Percentiles rank a stretch among this genome's conserved stretches.
Evolutionary conservation across 2,329 filamentous ascomycete species (phyloP).

Genomic region (Fusarium humuli): DNA sequence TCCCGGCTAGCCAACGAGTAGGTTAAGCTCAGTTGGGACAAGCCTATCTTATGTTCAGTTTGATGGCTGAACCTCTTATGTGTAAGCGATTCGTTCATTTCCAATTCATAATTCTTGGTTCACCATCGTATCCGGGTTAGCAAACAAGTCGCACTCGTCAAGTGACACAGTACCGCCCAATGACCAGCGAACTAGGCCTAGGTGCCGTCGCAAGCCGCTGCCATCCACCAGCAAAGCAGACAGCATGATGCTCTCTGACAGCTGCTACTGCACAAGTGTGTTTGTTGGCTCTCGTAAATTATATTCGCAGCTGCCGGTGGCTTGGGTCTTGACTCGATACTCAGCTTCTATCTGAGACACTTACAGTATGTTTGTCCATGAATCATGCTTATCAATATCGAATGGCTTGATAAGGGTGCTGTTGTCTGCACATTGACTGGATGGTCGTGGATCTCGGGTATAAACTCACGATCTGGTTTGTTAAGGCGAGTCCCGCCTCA

Average conservation of each 20-base stretch:
- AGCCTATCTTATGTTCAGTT: not conserved
- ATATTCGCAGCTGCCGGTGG: slow-evolving; percentile 8
- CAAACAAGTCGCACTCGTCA: slow-evolving; percentile 8
- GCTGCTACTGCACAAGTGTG: not conserved
- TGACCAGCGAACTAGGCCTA: slow-evolving; percentile 2
- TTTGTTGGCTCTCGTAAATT: not conserved
- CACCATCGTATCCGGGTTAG: slow-evolving; percentile 11
- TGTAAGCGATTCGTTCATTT: not conserved
- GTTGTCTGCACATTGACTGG: slow-evolving; percentile 26
- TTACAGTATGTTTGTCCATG: not conserved
- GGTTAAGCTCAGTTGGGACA: not conserved
- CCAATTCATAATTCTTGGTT: slow-evolving; percentile 5
- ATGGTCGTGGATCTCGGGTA: slow-evolving; percentile 2
- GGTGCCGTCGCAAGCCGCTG: slow-evolving; percentile 31
- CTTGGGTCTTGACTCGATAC: slow-evolving; percentile 22
- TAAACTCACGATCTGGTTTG: slow-evolving; percentile 36
- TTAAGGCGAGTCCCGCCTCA: slow-evolving; percentile 20
- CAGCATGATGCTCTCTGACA: slow-evolving; percentile 7
- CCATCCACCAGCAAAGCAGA: slow-evolving; percentile 26
- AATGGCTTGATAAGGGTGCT: not conserved
- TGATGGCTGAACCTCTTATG: not conserved
- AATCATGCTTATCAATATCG: not conserved
- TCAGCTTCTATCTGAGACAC: slow-evolving; percentile 8
- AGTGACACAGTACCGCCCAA: slow-evolving; percentile 26
- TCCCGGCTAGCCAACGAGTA: too few relatives aligned